Base-by-base conservation (phyloP, 2,329 filamentous ascomycete species). In the Neoascochyta sp. region DNA sequence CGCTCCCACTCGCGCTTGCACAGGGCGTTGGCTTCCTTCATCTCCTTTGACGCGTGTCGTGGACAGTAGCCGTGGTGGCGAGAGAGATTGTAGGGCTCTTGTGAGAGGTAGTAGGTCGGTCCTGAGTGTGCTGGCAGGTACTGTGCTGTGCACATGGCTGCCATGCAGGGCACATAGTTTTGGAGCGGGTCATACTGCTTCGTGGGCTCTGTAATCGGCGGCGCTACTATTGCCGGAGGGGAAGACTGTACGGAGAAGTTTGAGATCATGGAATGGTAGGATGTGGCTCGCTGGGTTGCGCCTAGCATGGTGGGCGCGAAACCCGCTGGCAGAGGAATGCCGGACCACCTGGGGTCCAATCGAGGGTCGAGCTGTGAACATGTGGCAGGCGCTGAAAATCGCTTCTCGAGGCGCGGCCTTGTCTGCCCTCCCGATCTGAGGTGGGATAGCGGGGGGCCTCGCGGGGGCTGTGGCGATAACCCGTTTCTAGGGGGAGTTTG, bases 121-220 rank as follows among this genome's bases (percentile, higher is more conserved):
- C 54, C 54, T 4, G 51, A 32, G 9, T 45, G 39, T 1, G 41
- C 27, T 20, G 42, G 27, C 7, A 51, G 51, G 28, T 56, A 60
- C 29, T 55, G 50, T 10, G 41, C 34, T 9, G 32, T 37, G 28
- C 57, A 61, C 24, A 36, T 32, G 7, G 41, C 34, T 23, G 43
- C 33, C 5, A 54, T 24, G 28, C 57, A 61, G n/a, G 57, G 54
- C 29, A 58, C 33, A 24, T 55, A 55, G 29, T 61, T 43, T 7
- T 50, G 34, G 4, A 61, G 45, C 7, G 49, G 49, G 23, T 58
- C 50, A 36, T 60, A 57, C 27, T 53, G 44, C n/a, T 36, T 36
- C 4, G 40, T 34, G 11, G 39, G 38, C 19, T 21, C 25, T 11
- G 41, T 22, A 7, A 17, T 21, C 7, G 33, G 13, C n/a, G 30